phyloP scores from a whole-genome alignment of 495 filamentous ascomycete genomes.

The Lasiosphaeriaceae sp. region DNA sequence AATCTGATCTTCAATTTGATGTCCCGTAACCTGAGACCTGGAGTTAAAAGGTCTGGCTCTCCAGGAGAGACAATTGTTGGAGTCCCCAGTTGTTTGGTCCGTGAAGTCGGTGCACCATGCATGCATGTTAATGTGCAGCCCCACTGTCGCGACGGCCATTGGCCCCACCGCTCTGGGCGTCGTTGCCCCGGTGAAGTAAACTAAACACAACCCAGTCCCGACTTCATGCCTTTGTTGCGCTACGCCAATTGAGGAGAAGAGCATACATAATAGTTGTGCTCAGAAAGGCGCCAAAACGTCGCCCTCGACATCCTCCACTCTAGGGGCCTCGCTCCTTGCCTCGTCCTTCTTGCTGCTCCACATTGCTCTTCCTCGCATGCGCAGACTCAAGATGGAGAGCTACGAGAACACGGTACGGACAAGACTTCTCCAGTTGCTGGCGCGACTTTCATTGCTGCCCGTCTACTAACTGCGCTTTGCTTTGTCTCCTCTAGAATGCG shows the following conservation, averaged over 20 bases:
- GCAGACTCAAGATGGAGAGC: constrained; percentile 36
- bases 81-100: too few relatives aligned
- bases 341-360: constrained; percentile 26
- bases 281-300: constrained; percentile 24
- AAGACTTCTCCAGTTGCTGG: background rate
- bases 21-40: too few relatives aligned
- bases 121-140: background rate
- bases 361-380: constrained; percentile 26
- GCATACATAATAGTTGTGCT: constrained; percentile 15
- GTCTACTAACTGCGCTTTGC: constrained; percentile 2
- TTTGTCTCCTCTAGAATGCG: background rate
- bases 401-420: constrained; percentile 37
- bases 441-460: too few relatives aligned
- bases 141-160: constrained; percentile 8
- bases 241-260: constrained; percentile 28
- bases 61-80: too few relatives aligned
- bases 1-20: too few relatives aligned
- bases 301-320: constrained; percentile 18
- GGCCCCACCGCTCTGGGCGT: background rate
- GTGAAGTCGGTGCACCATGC: too few relatives aligned
- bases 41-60: too few relatives aligned
- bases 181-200: constrained; percentile 32
- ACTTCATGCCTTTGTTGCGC: constrained; percentile 15
- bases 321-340: constrained; percentile 32
- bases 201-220: constrained; percentile 14